Base-by-base conservation (phyloP, 306 rosid species). In the Malus sylvestris region DNA sequence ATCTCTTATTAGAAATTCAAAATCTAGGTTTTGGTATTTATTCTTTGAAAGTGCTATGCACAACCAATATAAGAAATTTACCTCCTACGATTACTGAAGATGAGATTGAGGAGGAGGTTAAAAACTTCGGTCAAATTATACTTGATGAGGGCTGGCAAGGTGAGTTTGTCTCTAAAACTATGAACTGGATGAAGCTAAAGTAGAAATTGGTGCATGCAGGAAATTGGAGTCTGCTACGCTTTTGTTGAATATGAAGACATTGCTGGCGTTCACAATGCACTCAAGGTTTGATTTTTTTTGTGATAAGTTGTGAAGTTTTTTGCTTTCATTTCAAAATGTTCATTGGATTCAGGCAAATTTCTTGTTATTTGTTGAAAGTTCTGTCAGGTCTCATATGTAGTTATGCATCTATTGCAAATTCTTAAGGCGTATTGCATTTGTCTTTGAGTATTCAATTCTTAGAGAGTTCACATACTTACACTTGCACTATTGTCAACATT, bases 231-330 rank as follows among this genome's bases (percentile, higher is more conserved):
- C 61, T 95, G 97, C 86, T 90, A 92, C 73, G 97, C 97, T 62
- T 90, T 95, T 78, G 97, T 95, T 71, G 98, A 95, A 86, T 95
- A 86, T 38, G 98, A 95, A 86, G 98, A 95, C 83, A 79, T 90
- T 66, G 8, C 55, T 68, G 90, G 98, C 10, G 91, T 90, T 76
- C 97, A 90, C 85, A 90, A 83, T 74, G 93, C 97, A 3, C 92
- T 92, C 67, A 88, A 90, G 98, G 96, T 92, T 76, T 83, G 76
- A 44, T 60, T 20, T 27, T 27, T 76, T 63, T 5, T 79, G 18
- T 62, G 9, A n/a, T 20, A 68, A 25, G 44, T 51, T 29, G 11
- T 23, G 20, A 53, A 18, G 38, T 51, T 57, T 44, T 64, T 70
- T 33, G 74, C 65, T 13, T 79, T 38, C 19, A 52, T 20, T 42